Conservation (phyloP, 129 eudicot species). For the Helianthus annuus region HanXRQr2.0-SUNRISE NC_035447.2:9216005-9216504, state of each 20-base stretch:
- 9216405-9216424: constrained; percentile 85
- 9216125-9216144: neutral
- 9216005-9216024: too few species aligned
- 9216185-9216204: constrained; percentile 82
- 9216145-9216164: constrained; percentile 51
- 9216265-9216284: constrained; percentile 88
- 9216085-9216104: too few species aligned
- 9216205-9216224: constrained; percentile 89
- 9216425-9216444: constrained; percentile 45
- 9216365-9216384: constrained; percentile 85
- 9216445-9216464: too few species aligned
- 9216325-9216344: constrained; percentile 86
- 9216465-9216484: too few species aligned
- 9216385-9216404: constrained; percentile 80
- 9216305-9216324: constrained; percentile 82
- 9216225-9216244: constrained; percentile 85
- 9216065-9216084: too few species aligned
- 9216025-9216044: too few species aligned
- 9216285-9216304: constrained; percentile 79
- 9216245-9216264: constrained; percentile 83
- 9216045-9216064: too few species aligned
- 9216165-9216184: constrained; percentile 70
- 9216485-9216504: too few species aligned
- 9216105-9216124: neutral
- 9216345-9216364: constrained; percentile 90